Conservation (phyloP, 257 asterid genomes). For the Primulina tabacum region DNA sequence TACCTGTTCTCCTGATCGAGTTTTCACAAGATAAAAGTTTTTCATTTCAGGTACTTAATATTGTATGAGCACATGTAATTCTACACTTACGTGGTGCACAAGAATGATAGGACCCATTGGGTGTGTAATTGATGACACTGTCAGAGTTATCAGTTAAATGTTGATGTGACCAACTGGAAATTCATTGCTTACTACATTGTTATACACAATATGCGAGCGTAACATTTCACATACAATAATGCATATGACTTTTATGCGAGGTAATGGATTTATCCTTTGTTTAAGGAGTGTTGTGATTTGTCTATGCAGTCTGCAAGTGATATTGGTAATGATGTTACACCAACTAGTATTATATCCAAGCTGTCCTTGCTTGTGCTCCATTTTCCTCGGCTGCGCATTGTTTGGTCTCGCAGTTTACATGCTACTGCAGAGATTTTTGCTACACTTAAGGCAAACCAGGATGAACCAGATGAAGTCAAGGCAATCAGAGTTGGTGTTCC, state of each 20-base stretch:
- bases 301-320: conserved; percentile 78
- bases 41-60: conserved; percentile 76
- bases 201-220: background rate
- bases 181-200: too few relatives aligned
- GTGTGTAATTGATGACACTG: background rate
- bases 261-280: conserved; percentile 10
- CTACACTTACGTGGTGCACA: background rate
- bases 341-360: conserved; percentile 85
- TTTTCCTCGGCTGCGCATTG: conserved; percentile 91
- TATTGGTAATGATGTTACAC: conserved; percentile 90
- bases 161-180: background rate
- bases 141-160: background rate
- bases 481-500: conserved; percentile 97
- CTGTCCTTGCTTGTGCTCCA: conserved; percentile 88
- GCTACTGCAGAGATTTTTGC: conserved; percentile 92
- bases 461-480: conserved; percentile 94
- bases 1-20: conserved; percentile 95
- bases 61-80: background rate
- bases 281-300: conserved; percentile 16
- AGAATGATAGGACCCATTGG: background rate
- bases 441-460: conserved; percentile 85
- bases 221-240: background rate
- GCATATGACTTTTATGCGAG: conserved; percentile 12
- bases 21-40: conserved; percentile 98
- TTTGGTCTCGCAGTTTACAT: conserved; percentile 96